Evolutionary conservation across 2,329 filamentous ascomycete species (phyloP).

Genomic region (Ophiostoma piceae): DNA sequence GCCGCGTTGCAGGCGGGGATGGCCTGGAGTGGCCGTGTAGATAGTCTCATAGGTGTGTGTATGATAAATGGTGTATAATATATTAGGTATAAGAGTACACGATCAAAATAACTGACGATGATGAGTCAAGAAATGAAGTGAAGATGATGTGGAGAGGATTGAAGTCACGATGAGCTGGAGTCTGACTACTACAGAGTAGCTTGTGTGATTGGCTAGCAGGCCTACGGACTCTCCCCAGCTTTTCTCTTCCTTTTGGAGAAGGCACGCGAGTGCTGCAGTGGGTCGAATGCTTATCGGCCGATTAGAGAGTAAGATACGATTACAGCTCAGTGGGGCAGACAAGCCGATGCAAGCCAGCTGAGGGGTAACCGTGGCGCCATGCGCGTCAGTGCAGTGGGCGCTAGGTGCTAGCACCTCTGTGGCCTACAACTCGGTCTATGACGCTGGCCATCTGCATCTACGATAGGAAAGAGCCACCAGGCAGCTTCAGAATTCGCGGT

Average conservation of each 20-base stretch:
- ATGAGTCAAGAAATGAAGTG: too few relatives aligned
- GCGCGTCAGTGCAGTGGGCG: slow-evolving; percentile 4
- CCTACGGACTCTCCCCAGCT: neutral
- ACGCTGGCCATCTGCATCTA: neutral
- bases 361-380: slow-evolving; percentile 16
- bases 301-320: too few relatives aligned
- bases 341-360: slow-evolving; percentile 10
- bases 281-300: neutral
- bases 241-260: neutral
- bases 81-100: too few relatives aligned
- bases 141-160: neutral
- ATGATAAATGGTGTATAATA: too few relatives aligned
- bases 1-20: slow-evolving; percentile 29
- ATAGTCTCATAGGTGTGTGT: slow-evolving; percentile 37
- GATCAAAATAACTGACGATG: too few relatives aligned
- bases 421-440: neutral
- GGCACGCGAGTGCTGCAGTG: neutral
- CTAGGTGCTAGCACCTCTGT: neutral
- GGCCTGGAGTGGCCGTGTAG: slow-evolving; percentile 39
- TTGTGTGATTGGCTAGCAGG: neutral
- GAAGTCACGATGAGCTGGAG: neutral
- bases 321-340: slow-evolving; percentile 9
- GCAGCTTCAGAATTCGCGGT: neutral
- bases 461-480: neutral
- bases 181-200: neutral